These are phyloP conservation scores for Prosopis cineraria DNA, from an alignment of 306 rosid genomes.

Conservation along the genomic window DNA sequence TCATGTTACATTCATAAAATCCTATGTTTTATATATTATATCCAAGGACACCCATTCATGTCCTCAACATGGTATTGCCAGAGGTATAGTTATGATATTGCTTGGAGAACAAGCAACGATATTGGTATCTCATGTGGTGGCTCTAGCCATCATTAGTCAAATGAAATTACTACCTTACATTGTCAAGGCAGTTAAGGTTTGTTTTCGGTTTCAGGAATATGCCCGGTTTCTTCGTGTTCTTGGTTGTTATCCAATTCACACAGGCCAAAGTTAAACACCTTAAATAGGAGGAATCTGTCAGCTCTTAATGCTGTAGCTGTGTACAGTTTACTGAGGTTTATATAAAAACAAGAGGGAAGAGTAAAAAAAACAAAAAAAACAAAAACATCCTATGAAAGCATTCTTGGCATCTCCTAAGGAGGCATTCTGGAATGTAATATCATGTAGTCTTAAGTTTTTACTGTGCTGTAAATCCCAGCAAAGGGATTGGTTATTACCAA, in stretches of 20 bases:
- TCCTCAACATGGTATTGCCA: neutral
- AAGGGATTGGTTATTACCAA: neutral
- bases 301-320: conserved; percentile 25
- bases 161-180: neutral
- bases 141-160: neutral
- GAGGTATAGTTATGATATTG: neutral
- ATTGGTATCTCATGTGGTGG: neutral
- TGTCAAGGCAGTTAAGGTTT: neutral
- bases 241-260: conserved; percentile 70
- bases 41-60: neutral
- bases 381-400: conserved; percentile 26
- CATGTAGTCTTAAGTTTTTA: conserved; percentile 14
- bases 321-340: conserved; percentile 37
- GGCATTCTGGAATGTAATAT: conserved; percentile 30
- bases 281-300: conserved; percentile 17
- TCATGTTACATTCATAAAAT: neutral
- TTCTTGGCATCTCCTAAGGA: conserved; percentile 34
- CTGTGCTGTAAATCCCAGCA: conserved; percentile 21
- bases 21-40: neutral
- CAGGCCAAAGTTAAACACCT: conserved; percentile 25
- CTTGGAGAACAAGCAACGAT: conserved; percentile 7
- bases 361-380: too few species aligned
- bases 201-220: conserved; percentile 55
- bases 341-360: conserved; percentile 23
- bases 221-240: conserved; percentile 65